Percentiles rank a stretch among this genome's conserved stretches.
phyloP scores from a whole-genome alignment of 129 eudicot genomes.

The carrot (Daucus carota) region DNA sequence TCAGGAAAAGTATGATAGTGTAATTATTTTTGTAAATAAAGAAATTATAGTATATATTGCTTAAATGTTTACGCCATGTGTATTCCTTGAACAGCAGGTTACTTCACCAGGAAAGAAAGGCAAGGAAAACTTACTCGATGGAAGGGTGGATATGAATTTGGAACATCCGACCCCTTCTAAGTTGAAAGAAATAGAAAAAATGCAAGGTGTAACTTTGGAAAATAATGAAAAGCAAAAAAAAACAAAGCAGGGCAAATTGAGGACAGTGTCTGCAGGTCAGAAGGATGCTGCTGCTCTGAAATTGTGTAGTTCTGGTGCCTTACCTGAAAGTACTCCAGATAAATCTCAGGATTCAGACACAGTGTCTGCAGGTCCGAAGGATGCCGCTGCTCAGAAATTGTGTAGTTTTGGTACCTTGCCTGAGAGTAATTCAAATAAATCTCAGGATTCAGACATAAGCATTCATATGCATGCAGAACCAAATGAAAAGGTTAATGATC shows the following conservation, averaged over 20 bases:
- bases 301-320: not conserved
- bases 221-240: constrained; percentile 2
- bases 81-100: not conserved
- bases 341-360: constrained; percentile 4
- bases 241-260: not conserved
- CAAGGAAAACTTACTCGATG: no score
- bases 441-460: not conserved
- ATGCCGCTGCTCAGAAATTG: constrained; percentile 3
- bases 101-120: no score
- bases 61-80: no score
- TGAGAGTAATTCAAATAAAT: constrained; percentile 19
- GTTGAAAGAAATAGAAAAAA: constrained; percentile 18
- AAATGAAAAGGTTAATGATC: constrained; percentile 11
- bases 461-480: not conserved
- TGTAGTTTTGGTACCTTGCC: not conserved
- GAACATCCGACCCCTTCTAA: constrained; percentile 24
- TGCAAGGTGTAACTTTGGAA: constrained; percentile 11
- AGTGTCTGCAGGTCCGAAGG: not conserved
- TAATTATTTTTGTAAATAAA: no score
- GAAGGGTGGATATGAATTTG: constrained; percentile 13
- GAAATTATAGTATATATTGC: no score
- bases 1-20: no score
- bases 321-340: constrained; percentile 15
- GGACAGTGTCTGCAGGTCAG: not conserved
- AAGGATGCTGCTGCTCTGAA: constrained; percentile 1